Evolutionary conservation across 202 grass and related monocot genomes (phyloP).

Genomic region (Panicum virgatum): DNA sequence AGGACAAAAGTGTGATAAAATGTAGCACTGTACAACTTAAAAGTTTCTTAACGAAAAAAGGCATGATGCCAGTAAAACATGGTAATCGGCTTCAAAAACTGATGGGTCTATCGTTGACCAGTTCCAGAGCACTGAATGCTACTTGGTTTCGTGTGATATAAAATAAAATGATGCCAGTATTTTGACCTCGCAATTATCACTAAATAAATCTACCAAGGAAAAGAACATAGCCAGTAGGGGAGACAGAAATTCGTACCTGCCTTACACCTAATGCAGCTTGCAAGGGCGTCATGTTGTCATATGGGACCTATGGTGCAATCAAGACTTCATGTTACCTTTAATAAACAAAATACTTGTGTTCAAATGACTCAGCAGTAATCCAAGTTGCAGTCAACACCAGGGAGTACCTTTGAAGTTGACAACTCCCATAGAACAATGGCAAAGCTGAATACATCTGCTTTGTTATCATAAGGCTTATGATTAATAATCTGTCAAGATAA

Average conservation of each 20-base stretch:
- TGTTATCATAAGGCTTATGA: constrained; percentile 83
- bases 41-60: background rate
- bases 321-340: constrained; percentile 13
- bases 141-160: constrained; percentile 1
- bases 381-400: constrained; percentile 27
- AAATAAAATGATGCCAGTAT: background rate
- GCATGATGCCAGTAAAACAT: background rate
- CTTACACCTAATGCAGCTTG: constrained; percentile 94
- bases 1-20: background rate
- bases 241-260: constrained; percentile 66
- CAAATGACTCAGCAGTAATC: constrained; percentile 18
- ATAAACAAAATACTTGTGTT: background rate
- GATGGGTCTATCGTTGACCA: too few relatives aligned
- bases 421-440: constrained; percentile 93
- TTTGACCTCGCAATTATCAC: background rate
- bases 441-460: constrained; percentile 98
- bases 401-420: constrained; percentile 67
- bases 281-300: constrained; percentile 85
- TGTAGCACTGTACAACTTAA: background rate
- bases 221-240: background rate
- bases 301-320: constrained; percentile 62
- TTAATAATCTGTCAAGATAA: constrained; percentile 81
- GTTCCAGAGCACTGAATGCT: background rate
- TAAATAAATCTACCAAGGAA: background rate
- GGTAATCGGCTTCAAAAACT: background rate